phyloP scores from a whole-genome alignment of 2,329 filamentous ascomycete genomes.

The Seiridium unicorne region DNA sequence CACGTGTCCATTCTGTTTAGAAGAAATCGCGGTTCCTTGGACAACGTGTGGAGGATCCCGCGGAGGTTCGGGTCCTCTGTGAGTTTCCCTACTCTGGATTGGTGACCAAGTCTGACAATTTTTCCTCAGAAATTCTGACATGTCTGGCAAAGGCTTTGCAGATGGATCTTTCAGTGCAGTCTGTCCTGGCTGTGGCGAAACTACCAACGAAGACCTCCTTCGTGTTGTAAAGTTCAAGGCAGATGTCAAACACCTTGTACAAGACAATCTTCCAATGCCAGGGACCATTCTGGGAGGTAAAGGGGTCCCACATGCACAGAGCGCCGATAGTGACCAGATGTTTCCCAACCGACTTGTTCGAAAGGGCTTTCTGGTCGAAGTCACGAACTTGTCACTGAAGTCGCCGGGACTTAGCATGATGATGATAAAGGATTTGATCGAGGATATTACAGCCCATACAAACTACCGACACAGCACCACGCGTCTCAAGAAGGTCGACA shows the following conservation, averaged over 20 bases:
- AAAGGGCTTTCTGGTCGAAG: constrained; percentile 5
- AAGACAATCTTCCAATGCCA: constrained; percentile 53
- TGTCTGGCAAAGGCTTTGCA: constrained; percentile 44
- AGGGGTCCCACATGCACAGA: constrained; percentile 40
- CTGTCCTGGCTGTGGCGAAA: constrained; percentile 49
- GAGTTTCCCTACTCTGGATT: too few species aligned
- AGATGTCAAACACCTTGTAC: constrained; percentile 48
- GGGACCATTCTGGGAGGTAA: constrained; percentile 59
- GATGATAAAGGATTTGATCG: constrained; percentile 49
- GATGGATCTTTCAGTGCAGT: constrained; percentile 47
- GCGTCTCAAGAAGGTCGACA: constrained; percentile 35
- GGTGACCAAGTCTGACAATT: too few species aligned
- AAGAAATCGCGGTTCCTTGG: constrained; percentile 48
- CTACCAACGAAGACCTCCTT: constrained; percentile 55
- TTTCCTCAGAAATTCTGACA: too few species aligned
- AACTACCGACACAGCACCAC: constrained; percentile 14
- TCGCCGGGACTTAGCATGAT: constrained; percentile 5
- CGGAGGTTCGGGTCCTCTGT: too few species aligned
- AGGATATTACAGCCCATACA: constrained; percentile 34
- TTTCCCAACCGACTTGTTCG: constrained; percentile 52
- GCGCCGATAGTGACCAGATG: constrained; percentile 27
- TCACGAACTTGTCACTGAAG: not conserved
- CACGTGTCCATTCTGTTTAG: constrained; percentile 51
- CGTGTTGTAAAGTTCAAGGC: constrained; percentile 55
- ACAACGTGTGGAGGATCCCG: constrained; percentile 40